Evolutionary conservation across 129 eudicot species (phyloP).

Genomic region (Ambrosia artemisiifolia): DNA sequence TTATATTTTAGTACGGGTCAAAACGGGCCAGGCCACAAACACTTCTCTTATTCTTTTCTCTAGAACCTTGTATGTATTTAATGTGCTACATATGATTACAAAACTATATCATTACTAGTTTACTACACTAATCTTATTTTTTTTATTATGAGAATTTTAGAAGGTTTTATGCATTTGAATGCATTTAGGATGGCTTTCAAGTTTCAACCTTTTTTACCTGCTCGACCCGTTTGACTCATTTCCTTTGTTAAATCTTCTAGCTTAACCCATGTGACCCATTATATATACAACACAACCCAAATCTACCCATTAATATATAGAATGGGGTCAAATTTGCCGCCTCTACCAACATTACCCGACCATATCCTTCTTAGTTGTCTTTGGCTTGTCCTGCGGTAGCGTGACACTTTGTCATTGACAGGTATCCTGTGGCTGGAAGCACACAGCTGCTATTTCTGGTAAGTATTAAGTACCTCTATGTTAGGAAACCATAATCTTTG

Average conservation of each 20-base stretch:
- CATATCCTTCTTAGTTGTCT: neutral
- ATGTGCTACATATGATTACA: neutral
- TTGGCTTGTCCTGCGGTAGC: conserved; percentile 8
- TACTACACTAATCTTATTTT: neutral
- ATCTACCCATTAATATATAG: no score
- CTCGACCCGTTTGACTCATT: neutral
- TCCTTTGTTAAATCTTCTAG: neutral
- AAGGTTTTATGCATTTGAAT: neutral
- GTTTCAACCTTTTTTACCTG: neutral
- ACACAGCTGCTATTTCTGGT: conserved; percentile 97
- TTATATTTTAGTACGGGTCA: neutral
- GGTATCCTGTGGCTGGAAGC: conserved; percentile 99
- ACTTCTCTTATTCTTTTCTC: neutral
- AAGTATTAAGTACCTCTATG: conserved; percentile 29
- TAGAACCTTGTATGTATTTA: neutral
- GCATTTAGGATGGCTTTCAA: neutral
- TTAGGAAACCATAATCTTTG: conserved; percentile 8
- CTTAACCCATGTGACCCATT: no score
- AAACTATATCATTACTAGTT: neutral
- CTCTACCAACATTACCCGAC: neutral
- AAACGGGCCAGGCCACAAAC: neutral
- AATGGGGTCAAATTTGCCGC: no score
- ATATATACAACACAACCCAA: no score
- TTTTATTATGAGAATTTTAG: neutral
- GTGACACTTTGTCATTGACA: conserved; percentile 28